phyloP scores from a whole-genome alignment of 1,284 basidiomycete genomes.

The Athelia sp. region DNA sequence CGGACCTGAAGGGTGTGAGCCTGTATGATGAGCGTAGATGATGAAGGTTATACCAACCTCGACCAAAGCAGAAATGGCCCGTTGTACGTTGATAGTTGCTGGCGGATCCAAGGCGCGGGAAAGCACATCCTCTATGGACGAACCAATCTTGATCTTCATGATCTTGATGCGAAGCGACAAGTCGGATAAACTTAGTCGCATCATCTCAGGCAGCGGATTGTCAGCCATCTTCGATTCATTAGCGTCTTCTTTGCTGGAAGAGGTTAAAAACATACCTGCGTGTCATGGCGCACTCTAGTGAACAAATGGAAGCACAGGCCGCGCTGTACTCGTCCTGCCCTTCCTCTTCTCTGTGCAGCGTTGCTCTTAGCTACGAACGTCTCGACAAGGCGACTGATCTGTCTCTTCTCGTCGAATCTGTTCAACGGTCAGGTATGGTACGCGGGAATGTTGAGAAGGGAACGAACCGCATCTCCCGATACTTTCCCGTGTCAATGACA shows the following conservation, averaged over 20 bases:
- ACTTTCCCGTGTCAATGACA: constrained; percentile 95
- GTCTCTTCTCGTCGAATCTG: constrained; percentile 96
- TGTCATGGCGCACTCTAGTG: constrained; percentile 85
- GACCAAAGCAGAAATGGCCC: constrained; percentile 86
- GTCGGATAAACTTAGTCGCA: constrained; percentile 91
- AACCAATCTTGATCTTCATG: constrained; percentile 86
- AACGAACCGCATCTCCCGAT: constrained; percentile 81
- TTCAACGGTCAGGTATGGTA: constrained; percentile 3
- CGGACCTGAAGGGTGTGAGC: constrained; percentile 49
- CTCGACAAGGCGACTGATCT: constrained; percentile 90
- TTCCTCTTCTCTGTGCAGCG: constrained; percentile 87
- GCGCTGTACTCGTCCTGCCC: constrained; percentile 87
- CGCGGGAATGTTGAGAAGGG: too few species aligned
- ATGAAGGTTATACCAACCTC: constrained; percentile 53
- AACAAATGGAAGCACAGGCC: constrained; percentile 97
- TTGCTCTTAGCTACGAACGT: constrained; percentile 93
- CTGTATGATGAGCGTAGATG: neutral
- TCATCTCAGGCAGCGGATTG: constrained; percentile 94
- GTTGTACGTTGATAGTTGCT: constrained; percentile 80
- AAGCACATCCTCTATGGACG: constrained; percentile 88
- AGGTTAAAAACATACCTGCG: constrained; percentile 37
- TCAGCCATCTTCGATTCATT: constrained; percentile 67
- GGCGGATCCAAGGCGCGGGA: constrained; percentile 90
- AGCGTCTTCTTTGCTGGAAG: constrained; percentile 25
- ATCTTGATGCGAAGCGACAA: constrained; percentile 96